Evolutionary conservation across 352 stramenopile genomes (phyloP), one percentile per base, ranked within the genome.

Genomic region (Globisporangium nunn): DNA sequence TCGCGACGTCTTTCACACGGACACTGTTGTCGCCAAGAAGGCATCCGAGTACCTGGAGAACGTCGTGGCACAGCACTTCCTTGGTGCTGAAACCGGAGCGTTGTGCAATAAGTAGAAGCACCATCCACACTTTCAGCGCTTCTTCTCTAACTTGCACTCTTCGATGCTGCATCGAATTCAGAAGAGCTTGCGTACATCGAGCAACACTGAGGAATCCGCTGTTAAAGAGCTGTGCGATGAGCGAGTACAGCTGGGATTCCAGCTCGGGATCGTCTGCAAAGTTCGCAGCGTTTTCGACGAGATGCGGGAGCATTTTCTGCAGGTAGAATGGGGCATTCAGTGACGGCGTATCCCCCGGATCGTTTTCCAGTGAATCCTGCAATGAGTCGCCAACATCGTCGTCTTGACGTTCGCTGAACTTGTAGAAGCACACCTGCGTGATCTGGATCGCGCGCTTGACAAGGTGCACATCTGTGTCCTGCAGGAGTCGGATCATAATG

Each of bases 401-500:
- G 6, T 40, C 51, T 10, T 30, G n/a, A 15, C 47, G 2, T 15
- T 60, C 47, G 35, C 48, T 60, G 23, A 87, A 31, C 50, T 86
- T 85, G 49, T 68, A 55, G 29, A 86, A 87, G 11, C 85, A 43
- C 35, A 81, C 43, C 2, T 84, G 67, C 0, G 58, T 73, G 23
- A 87, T 85, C 53, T 91, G 76, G 15, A 88, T 55, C 15, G 78
- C 66, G 51, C 79, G 68, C 50, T 91, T 88, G 11, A 88, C 76
- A 10, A 91, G 52, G 54, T 87, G 77, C 6, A 76, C 63, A 40
- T 91, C 78, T 6, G 81, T 71, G 52, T 89, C 78, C 58, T 86
- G 75, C n/a, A 84, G 63, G 41, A 91, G 62, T 15, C 70, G 69
- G 2, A 72, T 30, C 0, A 85, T 39, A 30, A 86, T 67, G 8